Conservation (phyloP, 805 yeast genomes). For the Lachancea quebecensis region DNA sequence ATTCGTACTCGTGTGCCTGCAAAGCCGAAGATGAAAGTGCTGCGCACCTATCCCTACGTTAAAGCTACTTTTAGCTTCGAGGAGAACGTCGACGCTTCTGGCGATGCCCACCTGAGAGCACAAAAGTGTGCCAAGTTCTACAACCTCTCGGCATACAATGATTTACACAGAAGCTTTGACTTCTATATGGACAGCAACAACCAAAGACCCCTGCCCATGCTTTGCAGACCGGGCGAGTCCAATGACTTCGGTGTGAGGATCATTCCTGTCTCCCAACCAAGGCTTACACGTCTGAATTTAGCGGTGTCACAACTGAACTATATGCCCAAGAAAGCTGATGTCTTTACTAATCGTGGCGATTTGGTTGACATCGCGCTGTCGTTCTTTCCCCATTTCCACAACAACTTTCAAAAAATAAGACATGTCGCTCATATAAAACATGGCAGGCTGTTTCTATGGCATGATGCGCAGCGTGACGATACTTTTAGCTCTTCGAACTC, state of each 20-base stretch:
- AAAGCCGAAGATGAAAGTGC: neutral
- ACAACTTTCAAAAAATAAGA: constrained; percentile 1
- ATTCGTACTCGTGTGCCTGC: neutral
- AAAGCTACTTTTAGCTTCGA: constrained; percentile 1
- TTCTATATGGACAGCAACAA: neutral
- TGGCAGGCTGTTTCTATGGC: constrained; percentile 4
- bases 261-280: neutral
- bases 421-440: constrained; percentile 2
- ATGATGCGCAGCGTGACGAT: constrained; percentile 2
- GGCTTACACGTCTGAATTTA: neutral
- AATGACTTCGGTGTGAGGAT: neutral
- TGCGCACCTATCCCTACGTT: neutral
- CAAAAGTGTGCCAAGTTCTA: neutral
- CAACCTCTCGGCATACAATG: constrained; percentile 1
- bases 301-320: neutral
- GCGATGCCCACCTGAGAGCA: neutral
- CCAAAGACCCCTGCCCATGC: neutral
- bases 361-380: constrained; percentile 4
- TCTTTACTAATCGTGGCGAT: constrained; percentile 6
- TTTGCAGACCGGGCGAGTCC: neutral
- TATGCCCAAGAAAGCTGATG: neutral
- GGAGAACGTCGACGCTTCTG: neutral
- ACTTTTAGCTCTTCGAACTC: neutral
- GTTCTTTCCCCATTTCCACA: neutral
- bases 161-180: neutral